Evolutionary conservation across 2,329 filamentous ascomycete genomes (phyloP), one percentile per base, ranked within the genome.

Genomic region (Penicillium glabrum): DNA sequence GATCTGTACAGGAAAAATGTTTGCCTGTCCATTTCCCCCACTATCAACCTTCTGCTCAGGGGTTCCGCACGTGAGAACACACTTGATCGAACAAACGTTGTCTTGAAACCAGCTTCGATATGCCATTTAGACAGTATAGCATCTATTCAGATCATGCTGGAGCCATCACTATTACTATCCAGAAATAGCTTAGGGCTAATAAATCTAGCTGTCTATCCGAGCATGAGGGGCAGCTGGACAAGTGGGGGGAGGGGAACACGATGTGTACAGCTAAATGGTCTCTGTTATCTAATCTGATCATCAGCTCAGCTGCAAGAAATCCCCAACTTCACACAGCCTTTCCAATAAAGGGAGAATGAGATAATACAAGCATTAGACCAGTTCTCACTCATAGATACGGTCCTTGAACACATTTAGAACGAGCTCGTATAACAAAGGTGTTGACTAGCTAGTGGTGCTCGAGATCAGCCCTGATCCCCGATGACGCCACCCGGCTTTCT

Each of bases 401-500:
- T 41, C 2, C n/a, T 19, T 8, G 4, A n/a, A 2, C 4, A 7
- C 6, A 6, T 19, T 4, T 5, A 6, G 23, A 21, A 23, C 14
- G 3, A 41, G 21, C 39, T 19, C 2, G 13, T 21, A 19, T 23
- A 41, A 41, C n/a, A 41, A 23, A 41, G 1, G 5, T 21, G 27
- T 9, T 4, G 3, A 9, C 9, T 10, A 41, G 39, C 39, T 23
- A 2, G 19, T 21, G 19, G n/a, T 13, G 19, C 39, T 41, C 4
- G 10, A 23, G 31, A 33, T 19, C 46, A 27, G 19, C 27, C 43
- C 24, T 21, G 51, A 48, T 46, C 27, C 21, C 45, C 57, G 35
- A 62, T 62, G 60, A 60, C 60, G 60, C 53, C 53, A 62, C 52
- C 48, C n/a, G 37, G 19, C 41, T 23, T 37, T 48, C 54, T 48